Percentiles rank a stretch among this genome's conserved stretches.
phyloP scores from a whole-genome alignment of 495 filamentous ascomycete species.

The Xylaria flabelliformis region DNA sequence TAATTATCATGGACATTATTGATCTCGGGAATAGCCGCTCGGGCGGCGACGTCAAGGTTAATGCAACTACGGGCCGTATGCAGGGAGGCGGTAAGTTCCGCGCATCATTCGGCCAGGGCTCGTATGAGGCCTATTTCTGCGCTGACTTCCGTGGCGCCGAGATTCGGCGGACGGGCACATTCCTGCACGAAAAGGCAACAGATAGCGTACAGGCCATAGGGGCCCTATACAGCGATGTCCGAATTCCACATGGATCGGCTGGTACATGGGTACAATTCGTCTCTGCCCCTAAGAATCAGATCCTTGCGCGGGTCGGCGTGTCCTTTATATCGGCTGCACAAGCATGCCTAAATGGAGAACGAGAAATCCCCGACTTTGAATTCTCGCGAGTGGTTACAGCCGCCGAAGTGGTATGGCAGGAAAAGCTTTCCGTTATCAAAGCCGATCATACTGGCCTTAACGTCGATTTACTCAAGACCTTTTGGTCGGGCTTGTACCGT shows the following conservation, averaged over 20 bases:
- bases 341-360: constrained; percentile 69
- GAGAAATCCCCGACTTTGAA: constrained; percentile 65
- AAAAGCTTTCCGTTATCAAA: constrained; percentile 63
- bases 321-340: constrained; percentile 69
- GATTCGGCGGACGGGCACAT: constrained; percentile 64
- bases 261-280: constrained; percentile 70
- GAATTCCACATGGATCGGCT: constrained; percentile 60
- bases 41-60: constrained; percentile 62
- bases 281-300: constrained; percentile 44
- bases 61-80: constrained; percentile 61
- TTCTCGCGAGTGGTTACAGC: constrained; percentile 61
- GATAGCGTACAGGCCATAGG: constrained; percentile 57
- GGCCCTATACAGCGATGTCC: constrained; percentile 44
- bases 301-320: constrained; percentile 67
- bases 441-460: constrained; percentile 62
- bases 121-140: constrained; percentile 66
- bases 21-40: constrained; percentile 67
- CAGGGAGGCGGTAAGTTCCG: constrained; percentile 66
- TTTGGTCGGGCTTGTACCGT: constrained; percentile 73
- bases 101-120: constrained; percentile 73
- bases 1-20: constrained; percentile 68
- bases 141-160: constrained; percentile 70
- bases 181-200: constrained; percentile 50
- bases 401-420: constrained; percentile 63
- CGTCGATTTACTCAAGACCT: constrained; percentile 62